Base-by-base conservation (phyloP, 768 basidiomycete species). In the Coprinopsis marcescibilis region DNA sequence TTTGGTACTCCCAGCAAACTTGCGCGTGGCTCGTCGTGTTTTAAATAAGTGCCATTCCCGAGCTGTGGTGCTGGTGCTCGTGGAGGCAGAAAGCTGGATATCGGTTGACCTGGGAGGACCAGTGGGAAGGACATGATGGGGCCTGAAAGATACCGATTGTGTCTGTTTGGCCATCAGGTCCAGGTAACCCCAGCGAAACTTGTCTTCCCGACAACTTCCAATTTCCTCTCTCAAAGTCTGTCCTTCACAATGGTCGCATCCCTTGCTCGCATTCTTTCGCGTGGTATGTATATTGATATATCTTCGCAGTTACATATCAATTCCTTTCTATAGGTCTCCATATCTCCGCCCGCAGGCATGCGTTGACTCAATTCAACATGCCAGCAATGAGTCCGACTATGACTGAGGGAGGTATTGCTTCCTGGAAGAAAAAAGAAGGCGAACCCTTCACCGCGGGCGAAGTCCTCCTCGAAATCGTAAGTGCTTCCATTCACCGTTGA, bases 341-440 rank as follows among this genome's bases (percentile, higher is more conserved):
- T 72, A 76, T 78, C 58, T 93, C 94, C 24, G 76, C 84, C 45
- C 78, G 81, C 52, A 71, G 86, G 57, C 70, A 75, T 70, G 93
- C 85, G 30, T 77, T 98, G 55, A 72, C 87, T 50, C 89, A 83
- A 63, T 94, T 97, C 71, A 73, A 83, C 53, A 94, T 96, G 91
- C 94, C 93, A 48, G 93, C 96, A 56, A 99, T 98, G 95, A 95
- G 91, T 52, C 96, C 96, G 25, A 99, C 96, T 48, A 99, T 99
- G 96, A 93, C 93, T 2, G 96, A 98, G 73, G 96, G 96, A 52
- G 96, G 95, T 53, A 96, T 99, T 64, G 89, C 95, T 37, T 76
- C 78, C 25, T 99, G 96, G 94, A 98, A 98, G 77, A 87, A 89
- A 72, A 85, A 85, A 66, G 95, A 97, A 65, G 96, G 96, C 46